Percentiles rank a stretch among this genome's conserved stretches.
Evolutionary conservation across 306 rosid genomes (phyloP).

Genomic region (Citrullus amarus): DNA sequence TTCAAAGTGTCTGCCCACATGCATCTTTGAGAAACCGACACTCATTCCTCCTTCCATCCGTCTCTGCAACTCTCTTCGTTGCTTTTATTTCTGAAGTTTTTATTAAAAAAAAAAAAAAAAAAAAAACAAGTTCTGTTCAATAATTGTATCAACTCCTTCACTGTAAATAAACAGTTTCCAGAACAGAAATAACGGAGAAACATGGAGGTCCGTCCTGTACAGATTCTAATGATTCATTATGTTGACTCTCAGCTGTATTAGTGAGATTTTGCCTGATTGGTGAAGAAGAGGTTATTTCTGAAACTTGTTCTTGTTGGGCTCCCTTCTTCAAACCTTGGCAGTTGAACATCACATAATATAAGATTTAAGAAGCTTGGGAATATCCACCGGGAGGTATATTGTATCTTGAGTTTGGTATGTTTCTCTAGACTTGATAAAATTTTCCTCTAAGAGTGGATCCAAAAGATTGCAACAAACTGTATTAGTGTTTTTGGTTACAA

Average conservation of each 20-base stretch:
- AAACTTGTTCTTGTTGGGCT: constrained; percentile 1
- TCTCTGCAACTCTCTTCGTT: neutral
- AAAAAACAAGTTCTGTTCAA: neutral
- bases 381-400: neutral
- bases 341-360: neutral
- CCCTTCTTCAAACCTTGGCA: neutral
- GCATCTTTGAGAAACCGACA: constrained; percentile 2
- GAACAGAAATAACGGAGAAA: neutral
- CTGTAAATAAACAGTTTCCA: neutral
- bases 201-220: neutral
- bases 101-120: neutral
- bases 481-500: neutral
- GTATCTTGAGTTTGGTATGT: neutral
- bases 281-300: neutral
- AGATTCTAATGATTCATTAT: neutral
- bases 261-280: neutral
- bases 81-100: neutral
- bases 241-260: neutral
- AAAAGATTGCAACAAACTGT: neutral
- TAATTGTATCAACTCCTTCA: neutral
- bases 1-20: constrained; percentile 10
- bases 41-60: neutral
- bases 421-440: neutral
- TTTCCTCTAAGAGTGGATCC: neutral
- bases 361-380: neutral